Conservation (phyloP, 202 grass and related monocot species). For the Elaeis oleifera region DNA sequence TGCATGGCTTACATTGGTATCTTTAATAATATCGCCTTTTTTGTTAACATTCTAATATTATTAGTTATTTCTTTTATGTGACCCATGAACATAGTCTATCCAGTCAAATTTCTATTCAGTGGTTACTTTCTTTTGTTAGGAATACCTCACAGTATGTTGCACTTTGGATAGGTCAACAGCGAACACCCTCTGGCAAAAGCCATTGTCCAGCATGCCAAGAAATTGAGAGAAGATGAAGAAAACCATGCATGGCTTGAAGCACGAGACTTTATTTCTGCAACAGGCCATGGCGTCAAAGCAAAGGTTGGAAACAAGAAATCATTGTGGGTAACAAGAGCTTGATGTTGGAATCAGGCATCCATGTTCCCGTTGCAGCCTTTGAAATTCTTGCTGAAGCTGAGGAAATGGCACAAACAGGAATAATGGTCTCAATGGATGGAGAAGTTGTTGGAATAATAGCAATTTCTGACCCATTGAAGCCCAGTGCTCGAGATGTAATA, state of each 20-base stretch:
- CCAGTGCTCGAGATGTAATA: constrained; percentile 57
- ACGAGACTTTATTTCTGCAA: constrained; percentile 57
- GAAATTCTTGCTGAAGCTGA: constrained; percentile 76
- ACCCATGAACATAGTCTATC: no score
- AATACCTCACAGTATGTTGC: no score
- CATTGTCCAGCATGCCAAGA: constrained; percentile 70
- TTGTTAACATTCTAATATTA: no score
- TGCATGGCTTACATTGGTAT: no score
- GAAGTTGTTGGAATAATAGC: constrained; percentile 69
- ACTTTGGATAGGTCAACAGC: constrained; percentile 54
- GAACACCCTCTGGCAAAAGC: constrained; percentile 87
- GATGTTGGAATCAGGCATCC: constrained; percentile 51
- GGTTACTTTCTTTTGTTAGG: no score
- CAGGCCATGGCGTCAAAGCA: constrained; percentile 66
- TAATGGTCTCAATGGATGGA: constrained; percentile 59
- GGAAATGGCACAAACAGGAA: constrained; percentile 55
- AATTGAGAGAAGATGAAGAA: constrained; percentile 41
- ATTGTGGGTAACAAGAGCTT: constrained; percentile 79
- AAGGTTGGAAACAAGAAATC: constrained; percentile 35
- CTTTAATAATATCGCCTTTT: no score
- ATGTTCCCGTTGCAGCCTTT: constrained; percentile 45
- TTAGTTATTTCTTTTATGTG: no score
- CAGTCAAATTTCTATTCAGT: no score
- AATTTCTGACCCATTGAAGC: constrained; percentile 83
- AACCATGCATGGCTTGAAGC: constrained; percentile 61